Percentiles rank a stretch among this genome's conserved stretches.
phyloP scores from a whole-genome alignment of 1,284 basidiomycete genomes.

The Moesziomyces sp. region DNA sequence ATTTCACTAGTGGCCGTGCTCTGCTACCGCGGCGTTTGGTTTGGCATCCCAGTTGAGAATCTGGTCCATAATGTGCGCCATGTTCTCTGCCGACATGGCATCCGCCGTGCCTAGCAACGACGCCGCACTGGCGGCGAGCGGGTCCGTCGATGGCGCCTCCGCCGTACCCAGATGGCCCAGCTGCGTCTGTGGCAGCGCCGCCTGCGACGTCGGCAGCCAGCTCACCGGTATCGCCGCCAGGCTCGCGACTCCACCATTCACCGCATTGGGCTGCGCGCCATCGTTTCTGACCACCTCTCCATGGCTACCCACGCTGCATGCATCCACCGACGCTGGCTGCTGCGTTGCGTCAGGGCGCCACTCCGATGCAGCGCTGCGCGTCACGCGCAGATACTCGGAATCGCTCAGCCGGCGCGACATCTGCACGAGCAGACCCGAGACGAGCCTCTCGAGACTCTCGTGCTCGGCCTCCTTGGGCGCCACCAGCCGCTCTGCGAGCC shows the following conservation, averaged over 20 bases:
- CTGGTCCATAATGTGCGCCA: slow-evolving; percentile 32
- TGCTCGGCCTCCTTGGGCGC: background rate
- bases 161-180: background rate
- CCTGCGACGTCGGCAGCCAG: no score
- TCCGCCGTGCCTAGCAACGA: slow-evolving; percentile 4
- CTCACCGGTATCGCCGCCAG: no score
- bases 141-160: background rate
- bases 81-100: slow-evolving; percentile 14
- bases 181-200: no score
- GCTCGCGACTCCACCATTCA: no score
- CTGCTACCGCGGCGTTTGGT: background rate
- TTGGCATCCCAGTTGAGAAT: slow-evolving; percentile 18
- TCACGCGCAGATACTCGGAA: slow-evolving; percentile 2
- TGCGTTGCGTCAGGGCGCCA: background rate
- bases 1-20: no score
- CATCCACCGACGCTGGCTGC: background rate
- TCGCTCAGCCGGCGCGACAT: slow-evolving; percentile 15
- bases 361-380: background rate
- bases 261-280: no score
- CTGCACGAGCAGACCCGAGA: slow-evolving; percentile 17
- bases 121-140: background rate
- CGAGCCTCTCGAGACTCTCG: slow-evolving; percentile 16
- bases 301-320: background rate
- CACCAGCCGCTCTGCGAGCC: slow-evolving; percentile 11
- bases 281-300: no score